Evolutionary conservation across 305 asterid species (phyloP).

Genomic region (Euphrasia arctica): DNA sequence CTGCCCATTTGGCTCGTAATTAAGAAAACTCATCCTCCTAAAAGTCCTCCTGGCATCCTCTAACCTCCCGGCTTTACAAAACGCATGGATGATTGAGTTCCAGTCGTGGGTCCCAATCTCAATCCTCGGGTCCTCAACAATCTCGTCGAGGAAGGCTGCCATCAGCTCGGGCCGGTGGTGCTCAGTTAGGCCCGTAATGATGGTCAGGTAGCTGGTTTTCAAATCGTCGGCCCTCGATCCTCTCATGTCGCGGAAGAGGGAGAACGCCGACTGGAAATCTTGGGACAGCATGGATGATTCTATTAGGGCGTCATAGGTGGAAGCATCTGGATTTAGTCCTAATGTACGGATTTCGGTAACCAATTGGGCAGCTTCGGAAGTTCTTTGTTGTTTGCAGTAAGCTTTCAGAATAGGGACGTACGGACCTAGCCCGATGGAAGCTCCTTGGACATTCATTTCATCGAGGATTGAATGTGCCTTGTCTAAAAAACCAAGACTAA

Average conservation of each 20-base stretch:
- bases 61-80: constrained; percentile 79
- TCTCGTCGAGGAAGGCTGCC: constrained; percentile 86
- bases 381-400: constrained; percentile 70
- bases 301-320: constrained; percentile 61
- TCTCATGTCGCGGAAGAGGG: constrained; percentile 91
- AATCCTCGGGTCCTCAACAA: constrained; percentile 76
- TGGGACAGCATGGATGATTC: constrained; percentile 88
- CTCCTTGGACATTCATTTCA: constrained; percentile 79
- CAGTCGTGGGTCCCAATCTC: constrained; percentile 86
- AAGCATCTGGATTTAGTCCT: constrained; percentile 59
- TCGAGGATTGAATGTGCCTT: constrained; percentile 76
- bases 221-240: constrained; percentile 59
- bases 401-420: constrained; percentile 74
- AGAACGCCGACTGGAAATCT: constrained; percentile 91
- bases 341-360: constrained; percentile 61
- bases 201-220: constrained; percentile 73
- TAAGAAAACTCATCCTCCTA: constrained; percentile 82
- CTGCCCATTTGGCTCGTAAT: constrained; percentile 83
- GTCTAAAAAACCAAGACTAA: constrained; percentile 56
- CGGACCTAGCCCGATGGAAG: constrained; percentile 66
- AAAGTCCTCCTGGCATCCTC: constrained; percentile 83
- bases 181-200: constrained; percentile 94
- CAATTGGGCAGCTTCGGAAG: constrained; percentile 83
- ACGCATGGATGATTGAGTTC: constrained; percentile 94
- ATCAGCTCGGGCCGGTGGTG: constrained; percentile 91